Evolutionary conservation across 495 filamentous ascomycete genomes (phyloP).

Genomic region (Hypoxylon lenormandii): DNA sequence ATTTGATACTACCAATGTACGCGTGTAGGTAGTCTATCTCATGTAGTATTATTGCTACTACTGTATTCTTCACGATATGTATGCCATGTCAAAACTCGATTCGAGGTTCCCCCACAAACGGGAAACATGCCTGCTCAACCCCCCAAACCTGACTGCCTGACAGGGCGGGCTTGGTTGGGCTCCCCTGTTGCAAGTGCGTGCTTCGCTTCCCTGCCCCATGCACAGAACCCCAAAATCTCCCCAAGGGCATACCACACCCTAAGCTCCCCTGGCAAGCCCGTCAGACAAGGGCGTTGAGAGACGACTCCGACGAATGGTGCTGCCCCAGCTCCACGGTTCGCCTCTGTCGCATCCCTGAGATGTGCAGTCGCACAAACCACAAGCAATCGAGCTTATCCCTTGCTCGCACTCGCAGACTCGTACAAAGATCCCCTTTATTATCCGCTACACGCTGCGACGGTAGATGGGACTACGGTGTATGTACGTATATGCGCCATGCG

Average conservation of each 20-base stretch:
- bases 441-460: slow-evolving; percentile 42
- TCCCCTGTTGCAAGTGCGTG: slow-evolving; percentile 40
- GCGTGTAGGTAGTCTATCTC: slow-evolving; percentile 3
- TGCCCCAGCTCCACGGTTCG: slow-evolving; percentile 48
- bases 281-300: slow-evolving; percentile 33
- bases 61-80: neutral
- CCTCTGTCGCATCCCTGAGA: slow-evolving; percentile 46
- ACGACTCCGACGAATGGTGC: slow-evolving; percentile 29
- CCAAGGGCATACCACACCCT: slow-evolving; percentile 25
- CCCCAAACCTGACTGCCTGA: slow-evolving; percentile 43
- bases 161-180: slow-evolving; percentile 21
- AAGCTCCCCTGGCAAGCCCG: slow-evolving; percentile 25
- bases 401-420: slow-evolving; percentile 44
- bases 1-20: slow-evolving; percentile 2
- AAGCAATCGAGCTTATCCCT: slow-evolving; percentile 47
- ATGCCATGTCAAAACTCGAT: slow-evolving; percentile 12
- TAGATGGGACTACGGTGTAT: slow-evolving; percentile 39
- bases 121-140: slow-evolving; percentile 36
- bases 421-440: slow-evolving; percentile 45
- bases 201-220: slow-evolving; percentile 40
- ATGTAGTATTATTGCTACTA: slow-evolving; percentile 18
- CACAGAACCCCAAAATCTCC: slow-evolving; percentile 40
- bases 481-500: slow-evolving; percentile 36
- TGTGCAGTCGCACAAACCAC: slow-evolving; percentile 46
- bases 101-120: slow-evolving; percentile 45